Conservation (phyloP, 2,329 filamentous ascomycete species). For the Seiridium cupressi region DNA sequence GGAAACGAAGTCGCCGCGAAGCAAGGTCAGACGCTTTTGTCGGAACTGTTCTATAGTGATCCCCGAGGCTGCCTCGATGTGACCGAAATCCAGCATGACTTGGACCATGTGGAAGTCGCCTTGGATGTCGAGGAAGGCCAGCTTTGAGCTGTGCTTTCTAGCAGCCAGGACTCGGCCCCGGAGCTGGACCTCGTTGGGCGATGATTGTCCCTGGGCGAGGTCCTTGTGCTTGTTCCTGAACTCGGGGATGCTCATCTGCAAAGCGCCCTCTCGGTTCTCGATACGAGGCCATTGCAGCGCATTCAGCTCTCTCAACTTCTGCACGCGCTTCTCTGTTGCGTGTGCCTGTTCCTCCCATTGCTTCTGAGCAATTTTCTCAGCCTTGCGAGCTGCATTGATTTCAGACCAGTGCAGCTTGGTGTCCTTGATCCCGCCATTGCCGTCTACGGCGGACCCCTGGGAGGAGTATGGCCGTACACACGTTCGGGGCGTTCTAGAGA, state of each 20-base stretch:
- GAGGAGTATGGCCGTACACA: not conserved
- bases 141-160: slow-evolving; percentile 58
- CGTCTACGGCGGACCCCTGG: not conserved
- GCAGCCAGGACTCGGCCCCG: slow-evolving; percentile 28
- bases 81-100: slow-evolving; percentile 68
- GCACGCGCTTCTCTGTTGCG: slow-evolving; percentile 35
- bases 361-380: not conserved
- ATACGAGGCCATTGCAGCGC: slow-evolving; percentile 57
- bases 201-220: slow-evolving; percentile 13
- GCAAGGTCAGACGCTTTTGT: slow-evolving; percentile 62
- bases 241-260: slow-evolving; percentile 32
- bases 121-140: slow-evolving; percentile 81
- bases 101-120: slow-evolving; percentile 74
- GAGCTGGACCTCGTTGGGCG: slow-evolving; percentile 26
- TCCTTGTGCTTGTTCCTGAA: slow-evolving; percentile 34
- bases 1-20: slow-evolving; percentile 72
- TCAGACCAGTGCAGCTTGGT: not conserved
- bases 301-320: slow-evolving; percentile 49
- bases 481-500: slow-evolving; percentile 32
- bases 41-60: slow-evolving; percentile 47
- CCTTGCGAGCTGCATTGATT: not conserved
- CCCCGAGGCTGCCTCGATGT: slow-evolving; percentile 30
- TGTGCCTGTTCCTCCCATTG: slow-evolving; percentile 5
- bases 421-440: not conserved
- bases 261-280: slow-evolving; percentile 24